phyloP scores from a whole-genome alignment of 345 rosid genomes.

The Citrus reticulata region DNA sequence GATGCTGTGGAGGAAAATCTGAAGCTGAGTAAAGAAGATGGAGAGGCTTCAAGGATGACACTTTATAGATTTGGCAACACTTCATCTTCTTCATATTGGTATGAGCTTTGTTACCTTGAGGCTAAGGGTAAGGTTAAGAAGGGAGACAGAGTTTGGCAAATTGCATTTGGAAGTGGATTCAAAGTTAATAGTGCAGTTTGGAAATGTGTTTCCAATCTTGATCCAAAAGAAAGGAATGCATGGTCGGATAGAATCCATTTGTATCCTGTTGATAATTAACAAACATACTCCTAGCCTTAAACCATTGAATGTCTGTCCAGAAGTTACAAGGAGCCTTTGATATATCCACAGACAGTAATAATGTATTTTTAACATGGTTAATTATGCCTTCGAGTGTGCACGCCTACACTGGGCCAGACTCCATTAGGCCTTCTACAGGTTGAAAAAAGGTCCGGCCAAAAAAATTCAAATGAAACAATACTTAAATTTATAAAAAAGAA shows the following conservation, averaged over 20 bases:
- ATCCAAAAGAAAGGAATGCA: slow-evolving; percentile 41
- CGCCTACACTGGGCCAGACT: too few relatives aligned
- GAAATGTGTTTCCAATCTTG: slow-evolving; percentile 42
- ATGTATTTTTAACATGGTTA: too few relatives aligned
- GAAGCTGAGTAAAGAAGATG: slow-evolving; percentile 51
- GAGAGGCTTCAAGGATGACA: slow-evolving; percentile 63
- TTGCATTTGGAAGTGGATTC: slow-evolving; percentile 75
- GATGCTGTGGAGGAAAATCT: slow-evolving; percentile 53
- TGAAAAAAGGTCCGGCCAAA: too few relatives aligned
- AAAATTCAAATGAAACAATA: too few relatives aligned
- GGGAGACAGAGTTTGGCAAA: slow-evolving; percentile 54
- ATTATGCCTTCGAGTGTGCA: too few relatives aligned
- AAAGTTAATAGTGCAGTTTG: slow-evolving; percentile 63
- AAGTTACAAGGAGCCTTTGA: background rate
- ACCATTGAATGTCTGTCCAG: background rate
- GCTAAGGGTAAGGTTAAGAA: slow-evolving; percentile 51
- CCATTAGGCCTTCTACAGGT: too few relatives aligned
- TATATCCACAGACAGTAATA: background rate
- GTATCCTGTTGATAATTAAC: slow-evolving; percentile 36
- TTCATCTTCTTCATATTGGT: slow-evolving; percentile 71
- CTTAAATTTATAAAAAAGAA: too few relatives aligned
- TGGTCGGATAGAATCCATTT: slow-evolving; percentile 54
- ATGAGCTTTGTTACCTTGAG: slow-evolving; percentile 61
- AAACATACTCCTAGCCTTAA: background rate
- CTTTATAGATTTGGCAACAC: slow-evolving; percentile 59